phyloP scores from a whole-genome alignment of 306 rosid species.

The Cucurbita ficifolia region DNA sequence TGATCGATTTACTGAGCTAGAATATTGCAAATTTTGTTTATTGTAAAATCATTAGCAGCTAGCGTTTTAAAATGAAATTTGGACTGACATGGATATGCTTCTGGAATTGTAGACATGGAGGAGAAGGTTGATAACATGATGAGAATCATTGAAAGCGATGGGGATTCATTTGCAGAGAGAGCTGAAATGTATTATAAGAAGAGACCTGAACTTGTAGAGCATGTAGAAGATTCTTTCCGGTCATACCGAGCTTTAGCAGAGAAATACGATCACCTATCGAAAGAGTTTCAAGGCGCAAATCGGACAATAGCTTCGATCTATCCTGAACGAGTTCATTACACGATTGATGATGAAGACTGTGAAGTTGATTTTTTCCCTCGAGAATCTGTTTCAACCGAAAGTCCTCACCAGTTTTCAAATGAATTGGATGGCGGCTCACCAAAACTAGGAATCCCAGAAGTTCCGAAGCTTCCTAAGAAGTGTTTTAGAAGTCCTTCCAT shows the following conservation, averaged over 20 bases:
- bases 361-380: conserved; percentile 22
- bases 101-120: conserved; percentile 63
- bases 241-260: conserved; percentile 72
- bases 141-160: conserved; percentile 48
- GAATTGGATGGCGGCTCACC: conserved; percentile 4
- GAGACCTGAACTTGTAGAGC: conserved; percentile 63
- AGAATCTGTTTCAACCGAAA: conserved; percentile 16
- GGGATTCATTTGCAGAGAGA: conserved; percentile 77
- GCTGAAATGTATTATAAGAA: conserved; percentile 87
- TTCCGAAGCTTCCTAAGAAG: conserved; percentile 33
- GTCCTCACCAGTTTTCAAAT: neutral
- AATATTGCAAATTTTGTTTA: neutral
- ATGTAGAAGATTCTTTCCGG: conserved; percentile 59
- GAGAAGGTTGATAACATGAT: conserved; percentile 46
- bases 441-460: conserved; percentile 37
- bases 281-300: conserved; percentile 76
- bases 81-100: neutral
- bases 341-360: conserved; percentile 46
- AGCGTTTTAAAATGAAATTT: neutral
- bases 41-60: neutral
- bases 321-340: conserved; percentile 57
- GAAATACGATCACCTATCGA: conserved; percentile 64
- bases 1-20: neutral
- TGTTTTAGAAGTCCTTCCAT: conserved; percentile 36
- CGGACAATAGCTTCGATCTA: conserved; percentile 64